Base-by-base conservation (phyloP, 352 stramenopile genomes). In the Pythium monospermum region DNA sequence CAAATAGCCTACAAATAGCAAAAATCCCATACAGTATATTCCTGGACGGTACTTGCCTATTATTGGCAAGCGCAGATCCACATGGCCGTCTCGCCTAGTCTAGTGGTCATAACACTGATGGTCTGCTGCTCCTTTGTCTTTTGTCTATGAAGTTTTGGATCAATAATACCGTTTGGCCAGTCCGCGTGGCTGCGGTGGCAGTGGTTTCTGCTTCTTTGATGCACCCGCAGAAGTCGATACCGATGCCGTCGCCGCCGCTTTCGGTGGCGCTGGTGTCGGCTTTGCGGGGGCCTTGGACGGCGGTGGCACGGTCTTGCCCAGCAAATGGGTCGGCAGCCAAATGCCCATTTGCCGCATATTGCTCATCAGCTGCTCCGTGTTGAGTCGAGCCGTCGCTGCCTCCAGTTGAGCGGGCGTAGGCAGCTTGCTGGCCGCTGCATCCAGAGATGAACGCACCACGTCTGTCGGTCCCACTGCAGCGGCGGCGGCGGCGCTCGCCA, bases 291-390 rank as follows among this genome's bases (percentile, higher is more conserved):
- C 21, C 2, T 6, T 36, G 5, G 26, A 22, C 13, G 26, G 1
- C 7, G 15, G 22, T 25, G 46, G 46, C 31, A 27, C 22, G 21
- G 41, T 35, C 3, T 25, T 25, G 21, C 37, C 36, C 10, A 46
- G 23, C 23, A 67, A 25, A 18, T 59, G 28, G 3, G 40, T 18
- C 2, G 59, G 59, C 18, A 67, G 40, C 52, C 49, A 67, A 43
- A 67, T 67, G 31, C 59, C 59, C 53, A 67, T 61, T 19, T 49
- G 31, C 6, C 49, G 52, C 59, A 67, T 67, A 47, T 57, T 61
- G 47, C 18, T 46, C 35, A 60, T 47, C 13, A 57, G 45, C 22
- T 61, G 33, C 30, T 67, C 37, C 2, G 46, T 36, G 35, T 56
- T 47, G 15, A 57, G 39, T 19, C 35, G 30, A 6, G 54, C 4